Evolutionary conservation across 2,329 filamentous ascomycete genomes (phyloP).

Genomic region (Curvularia hawaiiensis): DNA sequence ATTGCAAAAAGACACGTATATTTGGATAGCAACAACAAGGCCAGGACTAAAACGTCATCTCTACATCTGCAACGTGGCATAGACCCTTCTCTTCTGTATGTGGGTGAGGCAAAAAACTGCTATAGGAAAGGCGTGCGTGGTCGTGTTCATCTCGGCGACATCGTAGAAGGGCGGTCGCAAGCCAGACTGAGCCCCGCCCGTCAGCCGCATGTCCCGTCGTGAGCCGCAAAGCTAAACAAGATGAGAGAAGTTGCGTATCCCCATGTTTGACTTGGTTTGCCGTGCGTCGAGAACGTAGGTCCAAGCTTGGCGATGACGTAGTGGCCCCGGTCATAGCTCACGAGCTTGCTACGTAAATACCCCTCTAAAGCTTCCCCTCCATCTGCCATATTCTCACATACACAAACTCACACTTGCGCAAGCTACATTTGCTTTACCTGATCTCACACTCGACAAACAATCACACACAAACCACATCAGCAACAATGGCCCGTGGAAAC

Average conservation of each 20-base stretch:
- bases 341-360: slow-evolving; percentile 32
- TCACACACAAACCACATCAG: neutral
- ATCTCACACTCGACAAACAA: slow-evolving; percentile 10
- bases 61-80: slow-evolving; percentile 3
- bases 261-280: neutral
- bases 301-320: slow-evolving; percentile 43
- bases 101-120: neutral
- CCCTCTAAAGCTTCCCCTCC: slow-evolving; percentile 43
- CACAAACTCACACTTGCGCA: slow-evolving; percentile 1
- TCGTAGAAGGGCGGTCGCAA: neutral
- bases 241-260: slow-evolving; percentile 5
- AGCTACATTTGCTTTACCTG: neutral
- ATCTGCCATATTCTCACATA: slow-evolving; percentile 8
- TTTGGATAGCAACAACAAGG: slow-evolving; percentile 29
- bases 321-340: slow-evolving; percentile 24
- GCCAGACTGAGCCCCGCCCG: neutral
- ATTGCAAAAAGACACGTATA: slow-evolving; percentile 22
- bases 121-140: neutral
- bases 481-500: slow-evolving; percentile 52
- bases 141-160: neutral
- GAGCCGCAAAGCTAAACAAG: slow-evolving; percentile 21
- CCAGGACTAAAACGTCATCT: slow-evolving; percentile 18
- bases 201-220: slow-evolving; percentile 15
- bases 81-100: neutral
- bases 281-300: slow-evolving; percentile 9